Evolutionary conservation across 73 alveolate genomes (phyloP).

Genomic region (Paramecium sexaurelia): DNA sequence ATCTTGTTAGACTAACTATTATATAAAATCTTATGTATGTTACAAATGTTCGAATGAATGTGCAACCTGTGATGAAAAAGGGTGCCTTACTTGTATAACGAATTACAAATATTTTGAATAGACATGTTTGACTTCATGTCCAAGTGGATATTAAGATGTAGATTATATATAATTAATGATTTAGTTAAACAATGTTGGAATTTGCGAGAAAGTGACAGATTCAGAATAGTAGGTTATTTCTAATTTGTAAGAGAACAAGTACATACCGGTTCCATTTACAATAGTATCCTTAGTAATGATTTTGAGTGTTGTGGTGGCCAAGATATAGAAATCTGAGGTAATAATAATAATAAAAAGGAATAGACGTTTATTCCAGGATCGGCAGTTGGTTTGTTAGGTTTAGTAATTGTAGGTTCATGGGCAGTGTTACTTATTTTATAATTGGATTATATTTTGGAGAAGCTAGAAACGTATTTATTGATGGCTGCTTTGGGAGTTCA

Average conservation of each 20-base stretch:
- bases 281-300: not conserved
- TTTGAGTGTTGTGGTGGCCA: not conserved
- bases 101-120: not conserved
- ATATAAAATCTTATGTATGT: not conserved
- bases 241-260: not conserved
- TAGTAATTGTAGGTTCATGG: conserved; percentile 10
- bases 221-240: not conserved
- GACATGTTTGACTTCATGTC: conserved; percentile 22
- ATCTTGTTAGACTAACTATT: not conserved
- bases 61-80: conserved; percentile 29
- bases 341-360: not conserved
- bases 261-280: conserved; percentile 47
- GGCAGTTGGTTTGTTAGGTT: conserved; percentile 26
- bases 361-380: conserved; percentile 42
- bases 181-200: not conserved
- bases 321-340: conserved; percentile 44
- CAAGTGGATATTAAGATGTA: conserved; percentile 34
- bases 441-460: not conserved
- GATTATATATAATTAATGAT: not conserved
- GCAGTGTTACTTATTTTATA: not conserved
- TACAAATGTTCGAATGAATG: not conserved
- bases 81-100: not conserved
- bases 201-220: not conserved
- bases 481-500: not conserved
- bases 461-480: not conserved